Conservation (phyloP, 2,329 filamentous ascomycete species). For the Fusarium sp. region DNA sequence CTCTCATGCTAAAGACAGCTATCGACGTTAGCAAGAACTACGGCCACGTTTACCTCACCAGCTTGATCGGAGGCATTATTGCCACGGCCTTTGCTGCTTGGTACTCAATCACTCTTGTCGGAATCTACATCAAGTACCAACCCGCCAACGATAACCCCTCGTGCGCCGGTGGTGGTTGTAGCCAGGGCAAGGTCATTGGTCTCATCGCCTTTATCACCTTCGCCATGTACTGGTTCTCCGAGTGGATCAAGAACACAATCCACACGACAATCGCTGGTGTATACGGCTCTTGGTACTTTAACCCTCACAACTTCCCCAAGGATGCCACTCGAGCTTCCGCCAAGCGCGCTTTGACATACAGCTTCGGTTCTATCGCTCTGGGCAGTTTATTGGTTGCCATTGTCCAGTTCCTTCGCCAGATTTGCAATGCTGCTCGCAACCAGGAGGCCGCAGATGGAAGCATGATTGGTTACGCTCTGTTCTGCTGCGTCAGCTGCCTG, state of each 20-base stretch:
- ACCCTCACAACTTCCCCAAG: conserved; percentile 74
- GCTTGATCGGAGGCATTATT: conserved; percentile 81
- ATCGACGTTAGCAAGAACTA: conserved; percentile 87
- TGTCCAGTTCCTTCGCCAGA: conserved; percentile 84
- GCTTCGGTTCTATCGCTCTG: conserved; percentile 89
- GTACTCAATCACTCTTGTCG: conserved; percentile 87
- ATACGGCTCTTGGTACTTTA: conserved; percentile 95
- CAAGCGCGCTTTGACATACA: conserved; percentile 85
- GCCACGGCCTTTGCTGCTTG: conserved; percentile 83
- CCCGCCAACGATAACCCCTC: conserved; percentile 67
- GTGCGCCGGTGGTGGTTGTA: conserved; percentile 73
- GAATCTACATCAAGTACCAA: conserved; percentile 86
- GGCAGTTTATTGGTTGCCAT: conserved; percentile 89
- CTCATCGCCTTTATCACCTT: conserved; percentile 90
- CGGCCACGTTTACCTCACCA: conserved; percentile 89
- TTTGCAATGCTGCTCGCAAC: conserved; percentile 79
- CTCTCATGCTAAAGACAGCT: conserved; percentile 86
- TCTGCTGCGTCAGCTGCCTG: conserved; percentile 81
- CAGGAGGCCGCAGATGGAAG: conserved; percentile 76
- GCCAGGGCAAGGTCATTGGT: conserved; percentile 82
- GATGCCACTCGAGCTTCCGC: conserved; percentile 86
- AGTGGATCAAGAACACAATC: conserved; percentile 93
- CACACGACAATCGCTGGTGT: conserved; percentile 89
- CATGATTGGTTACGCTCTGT: conserved; percentile 71
- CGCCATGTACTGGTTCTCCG: conserved; percentile 92